Evolutionary conservation across 768 basidiomycete species (phyloP).

Genomic region (Leccinum rimulosum): DNA sequence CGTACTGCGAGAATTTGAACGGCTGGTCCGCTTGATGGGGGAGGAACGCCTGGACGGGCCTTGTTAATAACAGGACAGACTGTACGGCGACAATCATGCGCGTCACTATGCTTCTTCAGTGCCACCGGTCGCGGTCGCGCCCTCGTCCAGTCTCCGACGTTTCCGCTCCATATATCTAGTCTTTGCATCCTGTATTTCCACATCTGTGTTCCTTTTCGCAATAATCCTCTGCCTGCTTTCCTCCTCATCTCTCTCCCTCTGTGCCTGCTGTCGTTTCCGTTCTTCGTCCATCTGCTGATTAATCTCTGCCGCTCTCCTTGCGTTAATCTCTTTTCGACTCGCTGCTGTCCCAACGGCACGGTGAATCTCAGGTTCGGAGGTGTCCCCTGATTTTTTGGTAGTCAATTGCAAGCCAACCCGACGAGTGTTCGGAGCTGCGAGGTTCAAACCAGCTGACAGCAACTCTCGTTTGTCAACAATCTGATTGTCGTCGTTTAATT

Average conservation of each 20-base stretch:
- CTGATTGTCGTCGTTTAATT: constrained; percentile 95
- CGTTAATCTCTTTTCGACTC: constrained; percentile 75
- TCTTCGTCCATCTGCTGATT: constrained; percentile 78
- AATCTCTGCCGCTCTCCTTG: constrained; percentile 77
- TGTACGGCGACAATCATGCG: not conserved
- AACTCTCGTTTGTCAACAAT: constrained; percentile 95
- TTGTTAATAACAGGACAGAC: constrained; percentile 5
- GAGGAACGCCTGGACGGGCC: constrained; percentile 29
- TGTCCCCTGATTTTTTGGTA: constrained; percentile 23
- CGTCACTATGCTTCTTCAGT: constrained; percentile 14
- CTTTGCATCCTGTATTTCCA: constrained; percentile 69
- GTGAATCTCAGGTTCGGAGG: constrained; percentile 46
- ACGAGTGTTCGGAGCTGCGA: constrained; percentile 80
- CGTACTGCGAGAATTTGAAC: constrained; percentile 53
- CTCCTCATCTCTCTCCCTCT: constrained; percentile 57
- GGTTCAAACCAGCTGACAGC: constrained; percentile 87
- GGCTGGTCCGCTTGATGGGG: constrained; percentile 42
- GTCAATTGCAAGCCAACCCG: constrained; percentile 49
- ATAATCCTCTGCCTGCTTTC: constrained; percentile 66
- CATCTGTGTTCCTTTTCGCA: constrained; percentile 71
- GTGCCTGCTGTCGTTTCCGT: constrained; percentile 51
- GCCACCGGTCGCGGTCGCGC: not conserved
- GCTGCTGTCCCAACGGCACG: constrained; percentile 86
- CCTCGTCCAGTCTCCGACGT: constrained; percentile 64
- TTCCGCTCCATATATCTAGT: constrained; percentile 80